A percentile compares a stretch with the other conserved stretches of the same genome.
phyloP scores from a whole-genome alignment of 805 yeast species.

The Wilhelminamyces savonicus region DNA sequence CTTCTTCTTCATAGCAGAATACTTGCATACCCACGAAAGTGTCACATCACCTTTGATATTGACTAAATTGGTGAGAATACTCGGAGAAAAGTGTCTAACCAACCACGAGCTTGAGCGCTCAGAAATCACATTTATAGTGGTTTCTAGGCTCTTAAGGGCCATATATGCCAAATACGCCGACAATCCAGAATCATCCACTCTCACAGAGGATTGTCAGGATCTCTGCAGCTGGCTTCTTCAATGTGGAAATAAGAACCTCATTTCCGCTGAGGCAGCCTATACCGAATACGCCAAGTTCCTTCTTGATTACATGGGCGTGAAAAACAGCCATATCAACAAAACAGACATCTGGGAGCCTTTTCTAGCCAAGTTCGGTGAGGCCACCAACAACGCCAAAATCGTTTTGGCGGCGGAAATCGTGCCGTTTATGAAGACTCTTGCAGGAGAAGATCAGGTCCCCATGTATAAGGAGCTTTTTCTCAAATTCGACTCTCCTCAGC shows the following conservation, averaged over 20 bases:
- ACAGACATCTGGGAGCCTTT: conserved; percentile 15
- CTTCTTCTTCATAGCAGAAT: too few species aligned
- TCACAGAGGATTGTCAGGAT: conserved; percentile 41
- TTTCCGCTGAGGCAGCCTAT: conserved; percentile 32
- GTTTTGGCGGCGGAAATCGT: conserved; percentile 10
- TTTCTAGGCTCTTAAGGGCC: conserved; percentile 21
- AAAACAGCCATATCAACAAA: conserved; percentile 12
- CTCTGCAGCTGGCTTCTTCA: conserved; percentile 39
- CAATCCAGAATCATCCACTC: conserved; percentile 1
- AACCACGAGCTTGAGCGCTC: conserved; percentile 27
- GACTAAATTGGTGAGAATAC: conserved; percentile 14
- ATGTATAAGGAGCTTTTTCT: conserved; percentile 23
- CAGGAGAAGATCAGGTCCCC: conserved; percentile 10
- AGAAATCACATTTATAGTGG: conserved; percentile 30
- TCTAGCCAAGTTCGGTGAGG: conserved; percentile 9
- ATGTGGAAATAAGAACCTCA: conserved; percentile 33
- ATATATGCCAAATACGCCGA: too few species aligned
- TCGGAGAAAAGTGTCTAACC: conserved; percentile 27
- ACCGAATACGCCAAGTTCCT: conserved; percentile 25
- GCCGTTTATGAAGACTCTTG: conserved; percentile 3
- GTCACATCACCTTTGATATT: conserved; percentile 2
- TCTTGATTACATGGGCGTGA: conserved; percentile 18
- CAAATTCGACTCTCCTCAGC: conserved; percentile 29
- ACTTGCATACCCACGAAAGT: too few species aligned
- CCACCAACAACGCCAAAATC: conserved; percentile 14